Base-by-base conservation (phyloP, 2,329 filamentous ascomycete genomes). In the Aspergillus melleus region DNA sequence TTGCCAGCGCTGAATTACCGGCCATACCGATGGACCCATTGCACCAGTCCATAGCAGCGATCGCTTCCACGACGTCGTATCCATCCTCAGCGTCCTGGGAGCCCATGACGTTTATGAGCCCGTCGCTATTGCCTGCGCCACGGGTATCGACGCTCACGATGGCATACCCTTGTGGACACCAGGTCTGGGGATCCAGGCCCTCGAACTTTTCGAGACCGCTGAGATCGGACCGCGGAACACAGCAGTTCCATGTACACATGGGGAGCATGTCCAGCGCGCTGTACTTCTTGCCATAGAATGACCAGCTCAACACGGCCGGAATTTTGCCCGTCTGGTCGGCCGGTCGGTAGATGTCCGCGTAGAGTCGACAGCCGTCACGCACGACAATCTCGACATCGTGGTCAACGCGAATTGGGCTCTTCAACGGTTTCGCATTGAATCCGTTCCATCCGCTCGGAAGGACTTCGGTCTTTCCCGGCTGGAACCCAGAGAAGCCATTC, bases 211-310 rank as follows among this genome's bases (percentile, higher is more conserved):
- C 76, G 16, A 70, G 49, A n/a, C 66, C 68, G 49, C 66, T 68
- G 6, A 72, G 63, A 10, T 63, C 60, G 2, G 30, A 63, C 1
- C 61, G 57, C 4, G 70, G 69, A 2, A 80, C 72, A 6, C 78
- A 76, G 54, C 74, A 75, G 36, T 76, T 73, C 74, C 73, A 76
- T 4, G 71, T 68, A 1, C 70, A 73, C 67, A 77, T 79, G 1
- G 74, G 69, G 3, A 78, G 67, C 68, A 77, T 77, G 19, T 71
- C 65, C 14, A 79, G 63, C 3, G 73, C 74, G 16, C 70, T 75
- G 59, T 75, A 79, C 58, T 78, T 76, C 62, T 83, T 82, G 20
- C 80, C 80, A 59, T 78, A 82, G 14, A 74, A 75, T 6, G 72
- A 76, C 78, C 78, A 83, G 52, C 71, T 72, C 1, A 83, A 62